Percentiles rank a stretch among this genome's conserved stretches.
phyloP scores from a whole-genome alignment of 306 rosid genomes.

The Myrica gale region DNA sequence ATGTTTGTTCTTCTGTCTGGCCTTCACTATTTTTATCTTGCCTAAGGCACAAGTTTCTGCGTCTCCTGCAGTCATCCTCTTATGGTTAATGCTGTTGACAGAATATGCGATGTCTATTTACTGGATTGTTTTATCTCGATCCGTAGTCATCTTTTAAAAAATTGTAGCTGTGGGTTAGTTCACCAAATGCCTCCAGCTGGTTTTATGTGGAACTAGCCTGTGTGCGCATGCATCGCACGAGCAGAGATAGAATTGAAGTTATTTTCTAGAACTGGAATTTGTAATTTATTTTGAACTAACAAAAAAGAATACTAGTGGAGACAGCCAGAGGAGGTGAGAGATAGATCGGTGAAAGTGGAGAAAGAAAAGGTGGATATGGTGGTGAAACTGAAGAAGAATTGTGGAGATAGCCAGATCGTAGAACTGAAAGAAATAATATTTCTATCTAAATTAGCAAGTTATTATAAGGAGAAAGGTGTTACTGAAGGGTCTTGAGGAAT shows the following conservation, averaged over 20 bases:
- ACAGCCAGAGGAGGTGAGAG: not conserved
- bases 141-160: not conserved
- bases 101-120: not conserved
- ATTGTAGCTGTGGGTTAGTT: not conserved
- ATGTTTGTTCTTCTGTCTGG: constrained; percentile 26
- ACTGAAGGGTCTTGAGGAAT: not conserved
- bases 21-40: constrained; percentile 21
- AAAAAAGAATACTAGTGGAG: not conserved
- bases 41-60: constrained; percentile 4
- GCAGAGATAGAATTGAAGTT: not conserved
- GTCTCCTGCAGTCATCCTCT: not conserved
- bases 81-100: not conserved
- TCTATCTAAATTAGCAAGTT: too few relatives aligned
- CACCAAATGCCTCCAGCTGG: not conserved
- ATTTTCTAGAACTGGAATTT: not conserved
- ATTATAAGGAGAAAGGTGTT: not conserved
- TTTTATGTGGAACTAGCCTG: not conserved
- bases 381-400: too few relatives aligned
- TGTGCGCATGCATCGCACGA: not conserved
- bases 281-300: not conserved
- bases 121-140: not conserved
- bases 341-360: not conserved
- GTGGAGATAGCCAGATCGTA: too few relatives aligned
- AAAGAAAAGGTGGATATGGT: not conserved
- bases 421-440: too few relatives aligned